Evolutionary conservation across 108 stramenopile genomes (phyloP).

Genomic region (Cyclotella sp.): DNA sequence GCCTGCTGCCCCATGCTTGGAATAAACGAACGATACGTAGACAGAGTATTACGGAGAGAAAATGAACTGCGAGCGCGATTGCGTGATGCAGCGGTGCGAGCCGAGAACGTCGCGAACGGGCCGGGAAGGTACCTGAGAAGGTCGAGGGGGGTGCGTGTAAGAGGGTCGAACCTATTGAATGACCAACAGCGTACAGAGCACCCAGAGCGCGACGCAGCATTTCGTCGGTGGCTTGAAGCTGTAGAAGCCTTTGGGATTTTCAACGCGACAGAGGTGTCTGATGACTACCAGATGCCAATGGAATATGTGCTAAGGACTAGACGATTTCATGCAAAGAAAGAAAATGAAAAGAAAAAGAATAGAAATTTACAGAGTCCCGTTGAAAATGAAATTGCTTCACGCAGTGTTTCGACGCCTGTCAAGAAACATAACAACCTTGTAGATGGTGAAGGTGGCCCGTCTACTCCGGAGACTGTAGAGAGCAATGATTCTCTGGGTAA

Average conservation of each 20-base stretch:
- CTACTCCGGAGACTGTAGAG: slow-evolving; percentile 45
- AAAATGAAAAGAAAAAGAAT: slow-evolving; percentile 11
- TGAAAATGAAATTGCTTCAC: slow-evolving; percentile 5
- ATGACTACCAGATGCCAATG: slow-evolving; percentile 7
- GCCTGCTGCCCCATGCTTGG: slow-evolving; percentile 32
- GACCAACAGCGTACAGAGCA: slow-evolving; percentile 3
- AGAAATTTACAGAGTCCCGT: not conserved
- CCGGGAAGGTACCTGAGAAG: slow-evolving; percentile 29
- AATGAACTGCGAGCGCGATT: slow-evolving; percentile 24
- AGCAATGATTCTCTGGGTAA: slow-evolving; percentile 1
- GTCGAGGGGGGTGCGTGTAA: slow-evolving; percentile 24
- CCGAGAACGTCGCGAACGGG: slow-evolving; percentile 20
- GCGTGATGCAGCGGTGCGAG: slow-evolving; percentile 26
- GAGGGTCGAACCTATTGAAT: not conserved
- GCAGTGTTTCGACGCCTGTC: not conserved
- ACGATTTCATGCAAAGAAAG: slow-evolving; percentile 40
- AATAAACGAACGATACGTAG: slow-evolving; percentile 36
- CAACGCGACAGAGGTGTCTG: slow-evolving; percentile 14
- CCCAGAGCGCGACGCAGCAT: slow-evolving; percentile 26
- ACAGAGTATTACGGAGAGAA: slow-evolving; percentile 34
- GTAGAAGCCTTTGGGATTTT: slow-evolving; percentile 41
- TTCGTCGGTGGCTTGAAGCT: slow-evolving; percentile 41
- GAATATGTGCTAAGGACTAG: slow-evolving; percentile 53
- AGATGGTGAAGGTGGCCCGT: slow-evolving; percentile 6
- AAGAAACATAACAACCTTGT: slow-evolving; percentile 13